phyloP scores from a whole-genome alignment of 2,329 filamentous ascomycete genomes.

The Exophiala oligosperma region DNA sequence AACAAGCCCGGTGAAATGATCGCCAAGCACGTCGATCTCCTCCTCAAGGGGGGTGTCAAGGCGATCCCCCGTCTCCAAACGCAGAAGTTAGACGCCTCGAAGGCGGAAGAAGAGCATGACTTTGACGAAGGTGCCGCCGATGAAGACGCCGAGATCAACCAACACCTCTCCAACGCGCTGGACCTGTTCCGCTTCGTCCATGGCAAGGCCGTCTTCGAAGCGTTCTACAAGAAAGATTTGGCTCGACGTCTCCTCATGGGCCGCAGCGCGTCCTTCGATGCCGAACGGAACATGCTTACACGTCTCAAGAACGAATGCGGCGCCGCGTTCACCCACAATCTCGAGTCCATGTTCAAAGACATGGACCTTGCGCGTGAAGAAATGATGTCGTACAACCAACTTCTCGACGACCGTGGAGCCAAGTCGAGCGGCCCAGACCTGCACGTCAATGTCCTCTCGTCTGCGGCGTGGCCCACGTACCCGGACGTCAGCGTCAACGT shows the following conservation, averaged over 20 bases:
- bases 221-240: conserved; percentile 98
- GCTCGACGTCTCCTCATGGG: conserved; percentile 87
- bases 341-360: conserved; percentile 99
- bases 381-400: conserved; percentile 79
- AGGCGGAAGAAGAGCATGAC: conserved; percentile 62
- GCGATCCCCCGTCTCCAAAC: conserved; percentile 71
- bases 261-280: conserved; percentile 88
- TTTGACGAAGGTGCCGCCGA: conserved; percentile 45
- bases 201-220: conserved; percentile 96
- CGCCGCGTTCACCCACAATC: conserved; percentile 89
- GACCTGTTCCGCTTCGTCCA: conserved; percentile 97
- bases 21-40: conserved; percentile 89
- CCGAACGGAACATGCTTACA: conserved; percentile 91
- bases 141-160: conserved; percentile 88
- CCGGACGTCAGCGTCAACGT: conserved; percentile 73
- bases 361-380: conserved; percentile 91
- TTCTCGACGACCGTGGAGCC: conserved; percentile 61
- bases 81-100: conserved; percentile 50
- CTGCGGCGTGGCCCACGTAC: conserved; percentile 90
- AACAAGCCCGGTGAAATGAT: conserved; percentile 98
- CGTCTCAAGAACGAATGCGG: conserved; percentile 93
- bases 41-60: conserved; percentile 85
- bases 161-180: conserved; percentile 86
- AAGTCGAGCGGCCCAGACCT: conserved; percentile 64
- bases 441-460: conserved; percentile 85